Evolutionary conservation across 208 protist species (phyloP).

Genomic region (Wallacemonas sp.): DNA sequence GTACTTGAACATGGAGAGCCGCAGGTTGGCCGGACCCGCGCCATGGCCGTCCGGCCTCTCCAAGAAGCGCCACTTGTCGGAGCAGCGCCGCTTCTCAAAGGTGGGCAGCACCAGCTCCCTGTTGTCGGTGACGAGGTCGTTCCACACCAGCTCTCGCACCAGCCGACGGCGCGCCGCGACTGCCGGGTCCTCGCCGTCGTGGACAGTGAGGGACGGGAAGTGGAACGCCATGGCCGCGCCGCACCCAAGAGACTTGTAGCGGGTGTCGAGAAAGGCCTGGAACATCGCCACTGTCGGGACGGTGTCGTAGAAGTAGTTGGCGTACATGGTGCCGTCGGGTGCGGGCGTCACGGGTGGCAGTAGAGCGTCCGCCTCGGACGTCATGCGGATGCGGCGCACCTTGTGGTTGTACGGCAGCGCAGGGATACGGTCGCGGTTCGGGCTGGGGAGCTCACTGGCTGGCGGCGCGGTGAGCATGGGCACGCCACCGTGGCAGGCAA

Average conservation of each 20-base stretch:
- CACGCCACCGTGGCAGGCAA: slow-evolving; percentile 90
- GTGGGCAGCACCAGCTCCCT: neutral
- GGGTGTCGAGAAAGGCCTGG: slow-evolving; percentile 22
- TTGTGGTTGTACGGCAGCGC: slow-evolving; percentile 2
- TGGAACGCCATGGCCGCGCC: slow-evolving; percentile 17
- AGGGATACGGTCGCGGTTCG: neutral
- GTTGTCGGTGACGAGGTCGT: slow-evolving; percentile 29
- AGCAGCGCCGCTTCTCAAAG: neutral
- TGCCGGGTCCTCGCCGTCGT: slow-evolving; percentile 14
- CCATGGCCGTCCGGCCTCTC: neutral
- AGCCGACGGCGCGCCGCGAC: slow-evolving; percentile 43
- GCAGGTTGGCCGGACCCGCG: neutral
- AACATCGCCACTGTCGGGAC: slow-evolving; percentile 31
- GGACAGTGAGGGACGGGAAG: slow-evolving; percentile 24
- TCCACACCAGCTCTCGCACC: slow-evolving; percentile 76
- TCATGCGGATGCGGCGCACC: neutral
- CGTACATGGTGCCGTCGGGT: neutral
- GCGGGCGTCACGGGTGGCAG: slow-evolving; percentile 6
- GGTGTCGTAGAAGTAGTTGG: slow-evolving; percentile 15
- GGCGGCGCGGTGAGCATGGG: slow-evolving; percentile 38
- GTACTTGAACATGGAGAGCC: slow-evolving; percentile 10
- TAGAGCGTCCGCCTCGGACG: neutral
- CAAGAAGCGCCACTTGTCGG: slow-evolving; percentile 9
- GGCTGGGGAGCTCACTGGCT: neutral
- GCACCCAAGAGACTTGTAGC: neutral